Conservation (phyloP, 2,329 filamentous ascomycete genomes). For the Triangularia setosa region DNA sequence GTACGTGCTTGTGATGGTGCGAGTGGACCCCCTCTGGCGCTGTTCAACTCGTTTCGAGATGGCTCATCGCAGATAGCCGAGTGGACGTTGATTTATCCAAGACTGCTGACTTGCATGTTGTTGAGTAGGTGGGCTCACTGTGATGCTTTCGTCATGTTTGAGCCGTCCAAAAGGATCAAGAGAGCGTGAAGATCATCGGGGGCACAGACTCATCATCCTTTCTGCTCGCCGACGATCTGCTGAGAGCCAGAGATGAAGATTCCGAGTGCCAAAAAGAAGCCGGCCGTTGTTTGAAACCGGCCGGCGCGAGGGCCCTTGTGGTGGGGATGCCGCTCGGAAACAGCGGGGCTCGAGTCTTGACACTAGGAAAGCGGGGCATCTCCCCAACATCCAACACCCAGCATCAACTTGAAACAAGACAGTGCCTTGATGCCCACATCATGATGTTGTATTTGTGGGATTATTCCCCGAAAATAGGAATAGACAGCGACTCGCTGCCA, state of each 20-base stretch:
- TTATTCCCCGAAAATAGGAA: background rate
- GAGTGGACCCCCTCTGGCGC: constrained; percentile 9
- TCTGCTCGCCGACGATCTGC: background rate
- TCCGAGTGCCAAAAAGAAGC: background rate
- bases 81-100: constrained; percentile 4
- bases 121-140: background rate
- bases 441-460: background rate
- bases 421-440: background rate
- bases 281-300: background rate
- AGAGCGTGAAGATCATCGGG: background rate
- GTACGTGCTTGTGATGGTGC: constrained; percentile 9
- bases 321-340: background rate
- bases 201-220: background rate
- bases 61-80: constrained; percentile 12
- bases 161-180: background rate
- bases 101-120: background rate
- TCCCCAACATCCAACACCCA: background rate
- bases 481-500: background rate
- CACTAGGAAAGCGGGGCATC: background rate
- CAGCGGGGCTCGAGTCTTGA: background rate
- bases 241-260: background rate
- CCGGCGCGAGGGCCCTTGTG: background rate
- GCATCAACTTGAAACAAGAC: background rate
- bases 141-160: background rate
- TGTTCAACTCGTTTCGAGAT: constrained; percentile 16